Conservation (phyloP, 148 eudicot species). For the Fagopyrum tataricum region DNA sequence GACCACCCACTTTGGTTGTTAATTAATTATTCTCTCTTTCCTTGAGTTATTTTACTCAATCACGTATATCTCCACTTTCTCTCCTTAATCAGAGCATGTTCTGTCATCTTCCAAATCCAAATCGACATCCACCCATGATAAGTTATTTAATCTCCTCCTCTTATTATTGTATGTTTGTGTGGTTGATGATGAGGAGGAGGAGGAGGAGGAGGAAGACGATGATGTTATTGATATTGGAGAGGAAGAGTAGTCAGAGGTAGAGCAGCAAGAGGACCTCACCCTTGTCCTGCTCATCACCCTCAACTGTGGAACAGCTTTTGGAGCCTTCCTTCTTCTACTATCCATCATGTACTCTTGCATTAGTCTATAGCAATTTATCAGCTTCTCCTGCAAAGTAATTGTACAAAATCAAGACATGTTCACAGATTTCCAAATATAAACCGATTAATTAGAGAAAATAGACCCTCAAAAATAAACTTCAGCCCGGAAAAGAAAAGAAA, state of each 20-base stretch:
- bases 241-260: conserved; percentile 40
- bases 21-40: neutral
- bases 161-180: conserved; percentile 20
- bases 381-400: conserved; percentile 61
- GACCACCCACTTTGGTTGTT: conserved; percentile 24
- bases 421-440: too few relatives aligned
- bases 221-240: conserved; percentile 22
- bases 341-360: conserved; percentile 38
- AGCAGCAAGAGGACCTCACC: conserved; percentile 25
- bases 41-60: neutral
- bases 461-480: too few relatives aligned
- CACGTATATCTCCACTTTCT: neutral
- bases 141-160: conserved; percentile 59
- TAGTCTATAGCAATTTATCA: conserved; percentile 49
- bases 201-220: conserved; percentile 40
- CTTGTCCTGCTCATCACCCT: conserved; percentile 52
- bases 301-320: conserved; percentile 51
- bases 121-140: conserved; percentile 55
- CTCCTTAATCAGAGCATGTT: conserved; percentile 39
- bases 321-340: conserved; percentile 30
- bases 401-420: too few relatives aligned
- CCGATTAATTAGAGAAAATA: neutral
- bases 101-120: conserved; percentile 34
- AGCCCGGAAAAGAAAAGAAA: too few relatives aligned
- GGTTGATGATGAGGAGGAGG: conserved; percentile 30